Base-by-base conservation (phyloP, 345 rosid species). In the Lenwebbia sp. region DNA sequence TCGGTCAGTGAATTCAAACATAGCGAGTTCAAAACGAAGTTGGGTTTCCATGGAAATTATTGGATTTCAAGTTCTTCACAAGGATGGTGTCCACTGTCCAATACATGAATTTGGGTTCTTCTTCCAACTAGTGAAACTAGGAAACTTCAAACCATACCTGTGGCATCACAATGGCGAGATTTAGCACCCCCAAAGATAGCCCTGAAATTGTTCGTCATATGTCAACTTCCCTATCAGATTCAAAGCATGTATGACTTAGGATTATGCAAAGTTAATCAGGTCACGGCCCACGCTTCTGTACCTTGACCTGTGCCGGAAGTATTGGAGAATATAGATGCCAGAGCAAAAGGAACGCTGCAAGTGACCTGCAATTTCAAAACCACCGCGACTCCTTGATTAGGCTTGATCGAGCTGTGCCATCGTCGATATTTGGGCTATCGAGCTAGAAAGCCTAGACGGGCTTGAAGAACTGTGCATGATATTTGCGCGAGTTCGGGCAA, bases 141-240 rank as follows among this genome's bases (percentile, higher is more conserved):
- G 47, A 83, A 21, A 83, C 14, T 33, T 21, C 21, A 56, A 9
- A 57, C 6, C 8, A 30, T n/a, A 90, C 87, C 91, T 90, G 91
- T 14, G 91, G 91, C 37, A 90, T 12, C 5, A 90, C 91, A 28
- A 90, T 90, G 49, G 91, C 88, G 78, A 90, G 82, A 83, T 90
- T 90, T 19, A 90, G 87, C 74, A 90, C 90, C 28, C 91, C 91
- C 54, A 90, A 82, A 25, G 91, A 88, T 44, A 90, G 90, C 40
- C 91, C 91, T 89, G 23, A 15, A 85, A 62, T 47, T 30, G 81
- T 19, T 37, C 81, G 37, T 37, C 21, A 11, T 6, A 37, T 37
- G 47, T 56, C 60, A 56, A 56, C n/a, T 56, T 56, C 60, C 60
- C 60, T 7, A 54, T 21, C 57, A 8, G 33, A 65, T 33, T 33